Base-by-base conservation (phyloP, 805 yeast genomes). In the Candida alai region DNA sequence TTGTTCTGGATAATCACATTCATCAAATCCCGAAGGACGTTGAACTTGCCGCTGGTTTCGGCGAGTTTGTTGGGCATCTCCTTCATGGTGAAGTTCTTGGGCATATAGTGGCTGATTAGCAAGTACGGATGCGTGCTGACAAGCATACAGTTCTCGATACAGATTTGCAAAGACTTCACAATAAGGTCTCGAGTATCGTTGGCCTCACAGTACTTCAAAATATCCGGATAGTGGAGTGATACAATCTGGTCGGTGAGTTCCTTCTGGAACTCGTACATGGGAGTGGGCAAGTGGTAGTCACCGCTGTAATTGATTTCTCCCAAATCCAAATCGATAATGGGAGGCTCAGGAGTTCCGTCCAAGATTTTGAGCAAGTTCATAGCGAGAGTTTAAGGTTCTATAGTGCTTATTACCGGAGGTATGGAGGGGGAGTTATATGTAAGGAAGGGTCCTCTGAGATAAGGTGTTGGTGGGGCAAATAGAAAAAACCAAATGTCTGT, bases 191-290 rank as follows among this genome's bases (percentile, higher is more conserved):
- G 55, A 25, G 61, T 59, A 42, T 68, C 72, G 37, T 70, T 62
- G 32, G 76, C 65, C 53, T 87, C 95, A 51, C 85, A 88, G 54
- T 82, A 89, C 58, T 87, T 80, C 47, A 90, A 65, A 38, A 90
- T 87, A 52, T 89, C 97, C 21, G 90, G 78, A 54, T 89, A 90
- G 58, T 90, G 97, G 25, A 88, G 65, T 2, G 95, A 84, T 9
- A 90, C 84, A 19, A 93, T 88, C 53, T 88, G 96, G 56, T 90
- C 95, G 8, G 89, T 85, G 34, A 90, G 68, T 49, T 88, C 93
- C 49, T 80, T 82, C 54, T 90, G 97, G 45, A 84, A 84, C 42
- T 83, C 86, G 35, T 81, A 76, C 78, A 88, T 76, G 3, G 95
- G 89, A 5, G 90, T 80, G 1, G 94, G 84, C 18, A 88, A 62